Evolutionary conservation across 306 rosid genomes (phyloP), one percentile per base, ranked within the genome.

Genomic region (Sophora flavescens): DNA sequence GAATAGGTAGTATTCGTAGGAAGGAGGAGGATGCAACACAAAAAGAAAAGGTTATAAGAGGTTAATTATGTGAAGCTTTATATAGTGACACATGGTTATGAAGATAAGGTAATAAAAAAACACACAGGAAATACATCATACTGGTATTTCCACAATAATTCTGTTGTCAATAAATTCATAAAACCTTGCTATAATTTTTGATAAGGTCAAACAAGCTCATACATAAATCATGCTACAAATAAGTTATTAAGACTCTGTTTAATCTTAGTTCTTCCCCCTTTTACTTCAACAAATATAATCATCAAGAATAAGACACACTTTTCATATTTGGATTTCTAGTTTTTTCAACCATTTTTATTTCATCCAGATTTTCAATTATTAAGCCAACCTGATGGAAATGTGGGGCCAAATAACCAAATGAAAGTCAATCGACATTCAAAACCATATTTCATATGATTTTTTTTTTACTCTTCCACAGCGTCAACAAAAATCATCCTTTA

Each of bases 1-100:
- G 32, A 68, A 68, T 9, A 59, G 38, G 64, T 14, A 62, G 73
- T 45, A 51, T 71, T 70, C 53, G 17, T 62, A 58, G 36, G 35
- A 15, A 61, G 76, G 39, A 17, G n/a, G 30, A 45, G 47, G 57
- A 42, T 41, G 33, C 57, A 73, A 50, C 39, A 63, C 60, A 36
- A 22, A 68, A 48, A 45, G 44, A 4, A 68, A 68, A 14, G 18
- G 11, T n/a, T 51, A 18, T 12, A 39, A 6, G 54, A 56, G 54
- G 30, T 12, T 63, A 53, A 52, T 36, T 11, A 30, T 60, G 32
- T 54, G 57, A 42, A 74, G 52, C 70, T 6, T 66, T 42, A 45
- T 17, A 67, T n/a, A n/a, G 58, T 30, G 18, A 50, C n/a, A 39
- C 18, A 60, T 4, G 11, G 58, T 52, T 3, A n/a, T 65, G 45